Evolutionary conservation across 495 filamentous ascomycete genomes (phyloP).

Genomic region (Lasiosphaeris hirsuta): DNA sequence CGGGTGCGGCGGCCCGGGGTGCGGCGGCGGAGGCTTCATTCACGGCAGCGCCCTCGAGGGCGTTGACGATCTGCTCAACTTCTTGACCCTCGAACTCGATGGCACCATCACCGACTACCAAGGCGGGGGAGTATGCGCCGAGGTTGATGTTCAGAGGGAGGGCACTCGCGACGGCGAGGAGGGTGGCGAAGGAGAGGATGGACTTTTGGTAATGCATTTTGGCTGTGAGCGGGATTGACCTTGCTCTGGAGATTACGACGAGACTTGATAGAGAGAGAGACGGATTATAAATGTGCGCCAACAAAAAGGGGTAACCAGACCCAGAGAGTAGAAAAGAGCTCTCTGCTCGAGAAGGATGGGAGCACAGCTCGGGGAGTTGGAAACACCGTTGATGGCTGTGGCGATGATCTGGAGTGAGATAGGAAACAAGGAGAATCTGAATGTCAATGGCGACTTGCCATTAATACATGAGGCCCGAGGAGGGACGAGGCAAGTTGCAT

Average conservation of each 20-base stretch:
- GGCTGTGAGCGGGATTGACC: neutral
- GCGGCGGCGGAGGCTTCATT: neutral
- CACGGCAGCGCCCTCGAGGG: slow-evolving; percentile 15
- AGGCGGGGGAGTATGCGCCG: slow-evolving; percentile 54
- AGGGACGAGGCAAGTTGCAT: neutral
- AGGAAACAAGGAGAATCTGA: neutral
- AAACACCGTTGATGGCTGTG: neutral
- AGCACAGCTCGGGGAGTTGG: neutral
- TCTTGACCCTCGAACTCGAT: slow-evolving; percentile 48
- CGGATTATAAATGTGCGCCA: neutral
- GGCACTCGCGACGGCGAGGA: slow-evolving; percentile 15
- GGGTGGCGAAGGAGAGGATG: slow-evolving; percentile 15
- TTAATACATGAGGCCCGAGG: neutral
- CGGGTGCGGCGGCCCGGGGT: neutral
- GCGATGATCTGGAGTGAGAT: neutral
- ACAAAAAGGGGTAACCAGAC: neutral
- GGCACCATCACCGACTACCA: slow-evolving; percentile 58
- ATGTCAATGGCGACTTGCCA: neutral
- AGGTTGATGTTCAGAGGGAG: slow-evolving; percentile 56
- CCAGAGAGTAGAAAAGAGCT: neutral
- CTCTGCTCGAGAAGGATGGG: neutral
- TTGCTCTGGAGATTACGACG: neutral
- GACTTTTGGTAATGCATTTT: slow-evolving; percentile 20
- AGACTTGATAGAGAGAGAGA: neutral
- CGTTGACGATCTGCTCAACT: slow-evolving; percentile 15